Evolutionary conservation across 139 green algal genomes (phyloP), one percentile per base, ranked within the genome.

Genomic region (Picochlorum sp.): DNA sequence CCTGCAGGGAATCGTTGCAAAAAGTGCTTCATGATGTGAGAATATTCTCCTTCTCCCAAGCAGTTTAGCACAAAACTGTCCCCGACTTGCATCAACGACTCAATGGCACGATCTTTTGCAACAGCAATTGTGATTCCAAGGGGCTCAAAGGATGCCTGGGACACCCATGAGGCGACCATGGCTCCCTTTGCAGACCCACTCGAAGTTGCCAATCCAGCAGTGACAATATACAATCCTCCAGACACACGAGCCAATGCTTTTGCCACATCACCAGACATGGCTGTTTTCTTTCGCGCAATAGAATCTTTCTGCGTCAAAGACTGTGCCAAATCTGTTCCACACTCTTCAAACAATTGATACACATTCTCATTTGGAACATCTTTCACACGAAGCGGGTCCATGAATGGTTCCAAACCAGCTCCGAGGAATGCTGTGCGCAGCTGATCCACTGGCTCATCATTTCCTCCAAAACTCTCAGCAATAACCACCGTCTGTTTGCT

Each of bases 21-120:
- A 74, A 96, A 95, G 58, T 89, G 87, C 75, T 97, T 97, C 78
- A 98, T 90, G 20, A 83, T 65, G 26, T 63, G 30, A 38, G 72
- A 66, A 68, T 81, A 92, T 32, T 84, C 73, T 38, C 77, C 74
- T 61, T 97, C 91, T 7, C 86, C 85, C 62, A 98, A 79, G 69
- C 77, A 89, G 79, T 98, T 98, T 21, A 98, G 75, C 61, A 95
- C 88, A 82, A 98, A 98, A 1, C 20, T 69, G 71, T 97, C 92
- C 28, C 91, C 91, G 2, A 97, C 90, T 83, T 97, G 92, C 91
- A 98, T 95, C 32, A 98, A 80, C 18, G 79, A 90, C 90, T 98
- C 92, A 58, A 98, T 98, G 69, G 92, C 92, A 16, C 92, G 77
- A 75, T 98, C 92, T 78, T 98, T 97, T 47, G 92, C 92, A 46